Evolutionary conservation across 257 asterid species (phyloP), one percentile per base, ranked within the genome.

Genomic region (Solanum neorickii): DNA sequence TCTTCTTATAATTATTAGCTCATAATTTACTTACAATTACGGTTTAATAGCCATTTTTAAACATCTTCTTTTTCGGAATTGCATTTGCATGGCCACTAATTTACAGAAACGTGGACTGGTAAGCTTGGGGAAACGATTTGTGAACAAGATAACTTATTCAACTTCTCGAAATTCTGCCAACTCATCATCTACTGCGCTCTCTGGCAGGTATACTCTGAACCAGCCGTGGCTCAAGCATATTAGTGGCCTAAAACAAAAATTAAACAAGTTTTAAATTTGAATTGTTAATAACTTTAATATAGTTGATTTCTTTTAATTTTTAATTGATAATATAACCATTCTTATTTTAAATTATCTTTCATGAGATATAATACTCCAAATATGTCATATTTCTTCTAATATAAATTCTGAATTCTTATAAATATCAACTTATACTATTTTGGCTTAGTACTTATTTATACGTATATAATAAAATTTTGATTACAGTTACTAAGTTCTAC

Each of bases 31-130:
- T 62, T 59, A 59, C 7, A 21, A 59, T 47, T 59, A 41, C 62
- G 12, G 4, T n/a, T 56, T 33, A 42, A 25, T 4, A 56, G 65
- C 25, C 65, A 56, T 56, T 7, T n/a, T 56, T 56, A 25, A 75
- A 16, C 14, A 20, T 18, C 9, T 76, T 13, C 5, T 41, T 42
- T 25, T 46, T 44, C 14, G 9, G 11, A 12, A 1, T 52, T 52
- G 33, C 70, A 59, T n/a, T 59, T 88, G 52, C 69, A 88, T 88
- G 89, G 89, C 89, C 41, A 9, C 87, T 69, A 52, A 75, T 75
- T 84, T 88, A n/a, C 89, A 74, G 60, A 76, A 60, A n/a, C 18
- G 62, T 25, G 86, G 86, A 74, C 37, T 88, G 41, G 82, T 73
- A 20, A 84, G 73, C 60, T 62, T 88, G 11, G 56, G 86, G 29